A percentile compares a stretch with the other conserved stretches of the same genome.
Conservation (phyloP, 2,329 filamentous ascomycete species). For the Coniella lustricola region DNA sequence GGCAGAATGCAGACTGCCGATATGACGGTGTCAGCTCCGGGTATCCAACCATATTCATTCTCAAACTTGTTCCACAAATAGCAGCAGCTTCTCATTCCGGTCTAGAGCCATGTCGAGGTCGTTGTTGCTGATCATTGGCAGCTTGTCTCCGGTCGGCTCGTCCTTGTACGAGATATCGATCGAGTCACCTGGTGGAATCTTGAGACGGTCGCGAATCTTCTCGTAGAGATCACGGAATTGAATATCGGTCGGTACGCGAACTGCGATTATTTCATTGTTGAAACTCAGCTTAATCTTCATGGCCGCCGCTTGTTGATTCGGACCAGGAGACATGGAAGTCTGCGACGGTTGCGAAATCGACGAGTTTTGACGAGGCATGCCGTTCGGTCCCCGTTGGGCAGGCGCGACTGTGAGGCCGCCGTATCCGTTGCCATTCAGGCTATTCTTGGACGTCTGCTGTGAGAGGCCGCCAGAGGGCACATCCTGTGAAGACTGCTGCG, state of each 20-base stretch:
- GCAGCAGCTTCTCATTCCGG: slow-evolving; percentile 78
- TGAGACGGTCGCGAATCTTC: slow-evolving; percentile 78
- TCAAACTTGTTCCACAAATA: slow-evolving; percentile 58
- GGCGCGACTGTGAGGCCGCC: slow-evolving; percentile 46
- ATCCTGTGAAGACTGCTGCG: slow-evolving; percentile 58
- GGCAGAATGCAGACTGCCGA: background rate
- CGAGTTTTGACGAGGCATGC: slow-evolving; percentile 38
- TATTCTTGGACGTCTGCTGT: slow-evolving; percentile 58
- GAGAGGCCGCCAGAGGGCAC: slow-evolving; percentile 55
- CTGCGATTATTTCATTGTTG: slow-evolving; percentile 84
- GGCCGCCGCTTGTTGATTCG: slow-evolving; percentile 41
- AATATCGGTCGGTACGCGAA: slow-evolving; percentile 79
- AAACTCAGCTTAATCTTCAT: slow-evolving; percentile 96
- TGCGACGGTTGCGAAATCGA: slow-evolving; percentile 47
- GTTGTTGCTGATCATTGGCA: slow-evolving; percentile 68
- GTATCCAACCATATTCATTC: slow-evolving; percentile 4
- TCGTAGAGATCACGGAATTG: slow-evolving; percentile 70
- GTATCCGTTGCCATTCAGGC: slow-evolving; percentile 52
- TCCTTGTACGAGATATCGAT: slow-evolving; percentile 82
- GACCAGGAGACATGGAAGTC: slow-evolving; percentile 46
- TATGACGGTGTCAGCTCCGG: background rate
- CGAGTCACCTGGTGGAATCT: slow-evolving; percentile 60
- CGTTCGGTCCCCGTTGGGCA: slow-evolving; percentile 31
- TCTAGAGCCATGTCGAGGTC: slow-evolving; percentile 76
- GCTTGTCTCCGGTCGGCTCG: slow-evolving; percentile 68